Evolutionary conservation across 2,329 filamentous ascomycete species (phyloP).

Genomic region (Fusarium sp.): DNA sequence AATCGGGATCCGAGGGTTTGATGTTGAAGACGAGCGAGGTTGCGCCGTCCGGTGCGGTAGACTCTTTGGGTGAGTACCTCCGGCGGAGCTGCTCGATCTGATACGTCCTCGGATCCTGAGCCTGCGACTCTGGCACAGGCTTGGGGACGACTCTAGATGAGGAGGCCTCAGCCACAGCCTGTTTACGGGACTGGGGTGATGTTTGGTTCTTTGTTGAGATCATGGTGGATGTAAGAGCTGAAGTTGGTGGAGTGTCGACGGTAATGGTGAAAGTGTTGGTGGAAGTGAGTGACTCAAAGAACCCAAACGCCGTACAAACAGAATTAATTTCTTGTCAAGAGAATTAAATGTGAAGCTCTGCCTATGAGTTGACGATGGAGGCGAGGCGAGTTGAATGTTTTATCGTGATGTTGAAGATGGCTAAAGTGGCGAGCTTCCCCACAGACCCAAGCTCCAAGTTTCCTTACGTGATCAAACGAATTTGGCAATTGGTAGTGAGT

Average conservation of each 20-base stretch:
- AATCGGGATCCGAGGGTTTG: constrained; percentile 83
- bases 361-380: not conserved
- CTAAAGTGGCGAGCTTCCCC: constrained; percentile 30
- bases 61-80: constrained; percentile 68
- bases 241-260: constrained; percentile 10
- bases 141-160: constrained; percentile 68
- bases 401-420: constrained; percentile 28
- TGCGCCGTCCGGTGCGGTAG: constrained; percentile 57
- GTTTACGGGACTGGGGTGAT: constrained; percentile 51
- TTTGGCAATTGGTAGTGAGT: constrained; percentile 24
- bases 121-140: constrained; percentile 74
- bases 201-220: constrained; percentile 51
- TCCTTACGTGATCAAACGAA: constrained; percentile 35
- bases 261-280: not conserved
- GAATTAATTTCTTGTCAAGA: not conserved
- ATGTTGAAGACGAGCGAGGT: constrained; percentile 74
- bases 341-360: constrained; percentile 3
- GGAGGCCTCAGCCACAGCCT: constrained; percentile 60
- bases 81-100: constrained; percentile 79
- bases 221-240: constrained; percentile 47
- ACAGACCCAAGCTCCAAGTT: constrained; percentile 8
- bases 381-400: constrained; percentile 17
- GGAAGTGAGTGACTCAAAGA: constrained; percentile 6
- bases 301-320: constrained; percentile 25
- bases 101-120: constrained; percentile 77